Conservation (phyloP, 75 land plant species). For the Isoetes taiwanensis region DNA sequence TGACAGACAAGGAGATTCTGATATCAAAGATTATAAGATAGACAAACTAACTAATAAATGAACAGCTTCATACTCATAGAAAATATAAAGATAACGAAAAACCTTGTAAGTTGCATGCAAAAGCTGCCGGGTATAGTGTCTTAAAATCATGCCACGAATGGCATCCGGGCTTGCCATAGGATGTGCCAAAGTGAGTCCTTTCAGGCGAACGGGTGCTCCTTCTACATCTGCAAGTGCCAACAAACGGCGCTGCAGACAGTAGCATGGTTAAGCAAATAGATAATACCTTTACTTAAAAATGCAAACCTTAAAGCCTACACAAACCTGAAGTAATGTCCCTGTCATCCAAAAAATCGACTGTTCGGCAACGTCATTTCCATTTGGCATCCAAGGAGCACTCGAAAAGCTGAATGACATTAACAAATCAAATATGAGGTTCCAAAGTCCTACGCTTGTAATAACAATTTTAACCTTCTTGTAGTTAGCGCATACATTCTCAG, state of each 20-base stretch:
- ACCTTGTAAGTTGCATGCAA: constrained; percentile 95
- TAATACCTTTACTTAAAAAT: not conserved
- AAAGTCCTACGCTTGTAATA: not conserved
- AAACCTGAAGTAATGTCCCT: constrained; percentile 36
- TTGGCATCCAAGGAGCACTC: constrained; percentile 68
- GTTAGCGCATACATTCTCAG: not conserved
- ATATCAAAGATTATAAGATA: too few species aligned
- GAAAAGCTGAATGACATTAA: constrained; percentile 55
- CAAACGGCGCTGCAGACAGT: constrained; percentile 59
- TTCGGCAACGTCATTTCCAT: constrained; percentile 28
- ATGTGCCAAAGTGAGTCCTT: constrained; percentile 46
- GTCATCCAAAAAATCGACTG: constrained; percentile 46
- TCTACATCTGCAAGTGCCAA: constrained; percentile 89
- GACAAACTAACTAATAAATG: too few species aligned
- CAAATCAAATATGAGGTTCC: not conserved
- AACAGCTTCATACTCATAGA: not conserved
- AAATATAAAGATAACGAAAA: not conserved
- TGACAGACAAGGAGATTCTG: too few species aligned
- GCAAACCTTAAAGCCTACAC: not conserved
- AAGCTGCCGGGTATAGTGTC: constrained; percentile 78
- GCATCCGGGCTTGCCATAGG: constrained; percentile 82
- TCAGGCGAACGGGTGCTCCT: constrained; percentile 63
- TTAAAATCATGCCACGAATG: constrained; percentile 49
- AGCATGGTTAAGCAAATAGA: not conserved
- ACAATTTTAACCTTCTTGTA: not conserved